Evolutionary conservation across 805 yeast species (phyloP).

Genomic region (Kodamaea neixiangensis): DNA sequence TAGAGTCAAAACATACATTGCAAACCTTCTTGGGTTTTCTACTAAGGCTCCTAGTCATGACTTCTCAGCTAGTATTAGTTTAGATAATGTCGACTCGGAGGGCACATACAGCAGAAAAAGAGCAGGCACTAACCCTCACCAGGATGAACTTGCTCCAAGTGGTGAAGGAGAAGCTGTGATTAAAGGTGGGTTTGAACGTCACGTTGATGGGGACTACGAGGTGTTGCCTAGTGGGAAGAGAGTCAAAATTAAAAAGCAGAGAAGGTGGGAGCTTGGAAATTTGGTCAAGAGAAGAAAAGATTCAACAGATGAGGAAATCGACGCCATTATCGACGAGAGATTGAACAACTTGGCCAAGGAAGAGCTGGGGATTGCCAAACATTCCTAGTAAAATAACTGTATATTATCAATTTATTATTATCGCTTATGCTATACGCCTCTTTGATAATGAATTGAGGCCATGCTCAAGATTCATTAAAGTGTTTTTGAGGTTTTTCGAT

Average conservation of each 20-base stretch:
- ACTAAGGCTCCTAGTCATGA: background rate
- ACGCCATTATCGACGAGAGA: conserved; percentile 56
- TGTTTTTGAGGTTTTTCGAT: conserved; percentile 25
- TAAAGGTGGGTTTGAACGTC: conserved; percentile 30
- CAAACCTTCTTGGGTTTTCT: conserved; percentile 10
- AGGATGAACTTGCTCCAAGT: conserved; percentile 55
- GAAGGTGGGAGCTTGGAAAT: conserved; percentile 33
- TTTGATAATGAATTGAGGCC: conserved; percentile 17
- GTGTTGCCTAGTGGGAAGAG: conserved; percentile 75
- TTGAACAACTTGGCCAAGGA: conserved; percentile 18
- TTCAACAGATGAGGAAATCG: conserved; percentile 45
- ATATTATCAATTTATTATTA: background rate
- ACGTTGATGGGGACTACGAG: conserved; percentile 45
- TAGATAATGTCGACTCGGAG: conserved; percentile 3
- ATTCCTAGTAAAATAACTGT: background rate
- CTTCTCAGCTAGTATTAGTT: background rate
- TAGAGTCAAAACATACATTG: conserved; percentile 16
- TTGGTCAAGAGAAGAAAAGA: conserved; percentile 36
- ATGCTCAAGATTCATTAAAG: conserved; percentile 38
- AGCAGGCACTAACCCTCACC: conserved; percentile 48
- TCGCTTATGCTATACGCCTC: background rate
- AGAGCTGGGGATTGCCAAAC: background rate
- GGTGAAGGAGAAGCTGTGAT: conserved; percentile 30
- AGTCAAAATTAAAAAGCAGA: conserved; percentile 40
- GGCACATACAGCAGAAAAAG: conserved; percentile 48